Evolutionary conservation across 73 alveolate genomes (phyloP), one percentile per base, ranked within the genome.

Genomic region (Blepharisma japonicum): DNA sequence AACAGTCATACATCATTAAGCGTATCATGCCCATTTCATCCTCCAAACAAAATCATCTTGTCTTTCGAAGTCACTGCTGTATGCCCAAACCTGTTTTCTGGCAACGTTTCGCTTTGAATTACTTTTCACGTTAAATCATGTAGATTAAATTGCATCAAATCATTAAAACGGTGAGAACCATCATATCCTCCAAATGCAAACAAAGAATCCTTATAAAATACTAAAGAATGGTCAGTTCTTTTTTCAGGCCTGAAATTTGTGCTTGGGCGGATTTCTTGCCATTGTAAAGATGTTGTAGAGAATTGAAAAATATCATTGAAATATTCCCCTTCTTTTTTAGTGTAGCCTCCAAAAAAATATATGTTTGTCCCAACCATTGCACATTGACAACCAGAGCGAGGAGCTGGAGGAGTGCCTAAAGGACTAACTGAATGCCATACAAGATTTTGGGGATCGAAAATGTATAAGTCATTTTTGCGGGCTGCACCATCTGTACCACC

Each of bases 1-100:
- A 47, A 85, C 32, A 80, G 77, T 50, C 53, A 77, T 23, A 87
- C 11, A 48, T 90, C 97, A 86, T 89, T 88, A 68, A 91, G 72
- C 4, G 97, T 91, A 53, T 84, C 94, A 46, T 91, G 97, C 4
- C 97, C 97, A 72, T 91, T 92, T 94, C 97, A 91, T 48, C 97
- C 97, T 14, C 97, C 97, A 48, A 91, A 91, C n/a, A 91, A 55
- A 77, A 79, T 71, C 87, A 89, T 82, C 38, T 91, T 84, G 76
- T 85, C 88, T 6, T 88, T 90, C 39, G 74, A 86, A 45, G 88
- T 86, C 47, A 81, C 78, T 21, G 90, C 94, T 5, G 92, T 80
- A 80, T 91, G 97, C 14, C 97, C 97, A 70, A 91, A 91, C 68
- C 97, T 79, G 8, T 46, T 71, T 55, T 66, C 18, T 5, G 91